Conservation (phyloP, 1,284 basidiomycete species). For the Lignosus rhinocerotis region DNA sequence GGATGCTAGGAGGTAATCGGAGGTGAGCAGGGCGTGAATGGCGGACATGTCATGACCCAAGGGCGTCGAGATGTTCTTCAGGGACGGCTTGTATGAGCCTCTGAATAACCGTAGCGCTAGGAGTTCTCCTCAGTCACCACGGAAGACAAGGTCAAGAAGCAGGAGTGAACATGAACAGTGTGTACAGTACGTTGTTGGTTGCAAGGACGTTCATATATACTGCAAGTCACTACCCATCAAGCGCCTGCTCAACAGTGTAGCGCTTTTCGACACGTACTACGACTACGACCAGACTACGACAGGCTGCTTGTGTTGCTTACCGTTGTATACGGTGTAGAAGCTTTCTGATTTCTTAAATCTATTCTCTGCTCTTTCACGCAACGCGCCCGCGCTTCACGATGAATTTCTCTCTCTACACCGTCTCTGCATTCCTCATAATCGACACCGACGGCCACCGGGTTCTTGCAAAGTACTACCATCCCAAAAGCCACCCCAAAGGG, state of each 20-base stretch:
- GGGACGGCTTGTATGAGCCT: not conserved
- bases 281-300: not conserved
- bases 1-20: slow-evolving; percentile 25
- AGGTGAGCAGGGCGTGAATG: slow-evolving; percentile 15
- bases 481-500: slow-evolving; percentile 65
- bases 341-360: not conserved
- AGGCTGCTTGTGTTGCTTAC: not conserved
- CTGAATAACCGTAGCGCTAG: not conserved
- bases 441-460: slow-evolving; percentile 95
- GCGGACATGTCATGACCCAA: slow-evolving; percentile 7
- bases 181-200: not conserved
- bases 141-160: not conserved
- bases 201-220: not conserved
- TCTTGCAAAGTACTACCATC: slow-evolving; percentile 92
- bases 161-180: not conserved
- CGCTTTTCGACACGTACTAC: not conserved
- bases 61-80: too few relatives aligned
- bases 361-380: not conserved
- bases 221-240: not conserved
- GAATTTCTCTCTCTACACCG: slow-evolving; percentile 87
- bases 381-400: slow-evolving; percentile 28
- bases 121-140: not conserved
- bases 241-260: not conserved
- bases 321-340: too few relatives aligned
- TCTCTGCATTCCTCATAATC: slow-evolving; percentile 87